Evolutionary conservation across 805 yeast genomes (phyloP).

Genomic region (Candida insectorum): DNA sequence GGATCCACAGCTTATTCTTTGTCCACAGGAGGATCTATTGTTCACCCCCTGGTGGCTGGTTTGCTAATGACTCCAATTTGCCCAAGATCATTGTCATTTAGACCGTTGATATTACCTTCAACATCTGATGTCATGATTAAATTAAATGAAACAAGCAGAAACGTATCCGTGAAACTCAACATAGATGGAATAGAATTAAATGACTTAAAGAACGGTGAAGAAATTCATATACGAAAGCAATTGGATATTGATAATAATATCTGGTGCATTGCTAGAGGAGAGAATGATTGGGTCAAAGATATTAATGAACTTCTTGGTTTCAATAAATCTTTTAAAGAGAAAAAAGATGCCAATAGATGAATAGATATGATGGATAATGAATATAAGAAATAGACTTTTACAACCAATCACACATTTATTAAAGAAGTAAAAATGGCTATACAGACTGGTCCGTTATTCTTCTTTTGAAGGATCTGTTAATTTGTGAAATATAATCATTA

Average conservation of each 20-base stretch:
- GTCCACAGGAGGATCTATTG: constrained; percentile 88
- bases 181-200: constrained; percentile 84
- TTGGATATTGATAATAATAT: constrained; percentile 49
- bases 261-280: constrained; percentile 82
- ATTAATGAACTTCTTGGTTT: constrained; percentile 86
- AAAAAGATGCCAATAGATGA: background rate
- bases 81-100: constrained; percentile 84
- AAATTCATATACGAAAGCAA: constrained; percentile 52
- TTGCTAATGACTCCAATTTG: constrained; percentile 86
- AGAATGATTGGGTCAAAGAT: constrained; percentile 89
- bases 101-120: constrained; percentile 82
- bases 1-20: constrained; percentile 94
- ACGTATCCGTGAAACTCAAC: constrained; percentile 49
- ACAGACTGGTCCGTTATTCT: too few species aligned
- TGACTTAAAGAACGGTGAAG: constrained; percentile 70
- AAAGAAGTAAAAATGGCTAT: too few species aligned
- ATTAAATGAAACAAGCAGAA: constrained; percentile 45
- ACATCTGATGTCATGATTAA: constrained; percentile 68
- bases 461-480: too few species aligned
- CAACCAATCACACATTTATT: too few species aligned
- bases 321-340: constrained; percentile 68
- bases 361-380: constrained; percentile 1
- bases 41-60: constrained; percentile 83
- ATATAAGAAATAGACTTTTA: too few species aligned
- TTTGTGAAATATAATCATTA: too few species aligned